phyloP scores from a whole-genome alignment of 768 basidiomycete species.

The Sarcodon aspratus region DNA sequence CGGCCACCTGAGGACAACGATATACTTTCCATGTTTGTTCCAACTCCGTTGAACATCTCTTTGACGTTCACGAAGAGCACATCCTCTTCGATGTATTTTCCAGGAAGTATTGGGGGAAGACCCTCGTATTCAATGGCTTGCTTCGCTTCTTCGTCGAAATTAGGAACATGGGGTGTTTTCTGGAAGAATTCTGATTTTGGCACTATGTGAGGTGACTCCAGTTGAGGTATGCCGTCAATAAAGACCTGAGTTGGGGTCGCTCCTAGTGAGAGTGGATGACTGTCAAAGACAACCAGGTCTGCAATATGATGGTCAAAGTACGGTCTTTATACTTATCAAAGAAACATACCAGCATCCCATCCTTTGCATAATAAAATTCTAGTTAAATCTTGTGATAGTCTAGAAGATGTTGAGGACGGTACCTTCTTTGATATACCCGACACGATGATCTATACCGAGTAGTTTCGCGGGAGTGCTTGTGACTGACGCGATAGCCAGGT shows the following conservation, averaged over 20 bases:
- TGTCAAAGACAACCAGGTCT: slow-evolving; percentile 72
- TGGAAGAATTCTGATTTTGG: slow-evolving; percentile 49
- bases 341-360: slow-evolving; percentile 51
- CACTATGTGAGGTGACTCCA: slow-evolving; percentile 32
- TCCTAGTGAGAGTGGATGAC: slow-evolving; percentile 66
- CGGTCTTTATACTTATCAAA: not conserved
- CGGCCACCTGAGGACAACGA: not conserved
- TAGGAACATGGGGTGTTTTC: slow-evolving; percentile 37
- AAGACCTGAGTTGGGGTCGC: slow-evolving; percentile 75
- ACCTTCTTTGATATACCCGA: slow-evolving; percentile 59
- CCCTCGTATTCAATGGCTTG: slow-evolving; percentile 50
- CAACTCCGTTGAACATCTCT: slow-evolving; percentile 30
- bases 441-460: slow-evolving; percentile 63
- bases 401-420: not conserved
- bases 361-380: slow-evolving; percentile 22
- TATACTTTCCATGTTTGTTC: not conserved
- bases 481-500: slow-evolving; percentile 58
- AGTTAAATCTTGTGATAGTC: not conserved
- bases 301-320: not conserved
- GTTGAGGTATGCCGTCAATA: slow-evolving; percentile 77
- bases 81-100: slow-evolving; percentile 18
- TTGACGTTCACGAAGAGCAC: slow-evolving; percentile 60
- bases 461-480: slow-evolving; percentile 62
- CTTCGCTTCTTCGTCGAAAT: slow-evolving; percentile 46
- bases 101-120: slow-evolving; percentile 47